Percentiles rank a stretch among this genome's conserved stretches.
phyloP scores from a whole-genome alignment of 2,329 filamentous ascomycete species.

The Sporothrix protearum region DNA sequence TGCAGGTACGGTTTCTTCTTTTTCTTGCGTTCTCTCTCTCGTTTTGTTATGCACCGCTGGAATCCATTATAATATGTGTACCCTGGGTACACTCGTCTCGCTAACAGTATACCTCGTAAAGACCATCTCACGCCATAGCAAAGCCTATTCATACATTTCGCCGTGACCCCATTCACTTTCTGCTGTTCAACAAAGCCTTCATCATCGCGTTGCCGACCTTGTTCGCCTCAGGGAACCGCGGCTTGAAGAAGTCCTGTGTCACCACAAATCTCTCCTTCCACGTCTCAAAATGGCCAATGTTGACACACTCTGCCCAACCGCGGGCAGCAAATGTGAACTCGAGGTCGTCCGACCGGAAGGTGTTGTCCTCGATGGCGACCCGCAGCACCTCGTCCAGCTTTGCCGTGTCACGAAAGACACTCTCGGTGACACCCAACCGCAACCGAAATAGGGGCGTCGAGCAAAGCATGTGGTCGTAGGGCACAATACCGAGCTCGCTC shows the following conservation, averaged over 20 bases:
- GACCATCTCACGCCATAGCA: not conserved
- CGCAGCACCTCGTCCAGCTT: slow-evolving; percentile 81
- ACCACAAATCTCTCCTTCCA: slow-evolving; percentile 88
- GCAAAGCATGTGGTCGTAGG: slow-evolving; percentile 99
- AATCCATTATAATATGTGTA: not conserved
- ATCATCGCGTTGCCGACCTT: slow-evolving; percentile 96
- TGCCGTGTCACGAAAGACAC: slow-evolving; percentile 78
- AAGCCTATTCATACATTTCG: not conserved
- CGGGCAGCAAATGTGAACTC: slow-evolving; percentile 97
- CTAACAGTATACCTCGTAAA: not conserved
- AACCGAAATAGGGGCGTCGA: slow-evolving; percentile 95
- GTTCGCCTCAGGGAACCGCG: slow-evolving; percentile 81
- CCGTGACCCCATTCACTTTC: not conserved
- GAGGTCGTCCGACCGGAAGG: slow-evolving; percentile 89
- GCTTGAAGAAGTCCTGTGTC: slow-evolving; percentile 88
- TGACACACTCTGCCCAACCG: slow-evolving; percentile 93
- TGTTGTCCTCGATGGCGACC: slow-evolving; percentile 83
- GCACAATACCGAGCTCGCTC: slow-evolving; percentile 88
- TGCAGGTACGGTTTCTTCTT: not conserved
- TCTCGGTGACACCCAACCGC: slow-evolving; percentile 95
- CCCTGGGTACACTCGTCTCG: not conserved
- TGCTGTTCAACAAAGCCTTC: slow-evolving; percentile 82
- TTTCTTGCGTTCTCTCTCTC: not conserved
- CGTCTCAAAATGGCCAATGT: slow-evolving; percentile 84
- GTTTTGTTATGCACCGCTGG: not conserved